Percentiles rank a stretch among this genome's conserved stretches.
Conservation (phyloP, 768 basidiomycete species). For the Serendipita indica region DNA sequence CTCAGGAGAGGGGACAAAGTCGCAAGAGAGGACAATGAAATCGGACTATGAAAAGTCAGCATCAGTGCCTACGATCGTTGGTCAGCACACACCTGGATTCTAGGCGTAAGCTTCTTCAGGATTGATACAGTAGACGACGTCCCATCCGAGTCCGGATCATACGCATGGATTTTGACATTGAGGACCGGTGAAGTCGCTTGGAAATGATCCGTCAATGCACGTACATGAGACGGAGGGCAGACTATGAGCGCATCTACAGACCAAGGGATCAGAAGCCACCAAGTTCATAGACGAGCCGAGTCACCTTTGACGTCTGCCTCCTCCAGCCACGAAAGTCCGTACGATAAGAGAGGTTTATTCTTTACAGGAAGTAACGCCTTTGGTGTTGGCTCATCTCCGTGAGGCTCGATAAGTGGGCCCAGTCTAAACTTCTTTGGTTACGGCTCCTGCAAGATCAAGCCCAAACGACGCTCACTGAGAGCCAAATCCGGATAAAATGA, state of each 20-base stretch:
- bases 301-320: slow-evolving; percentile 70
- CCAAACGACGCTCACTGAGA: slow-evolving; percentile 43
- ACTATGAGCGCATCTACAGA: slow-evolving; percentile 68
- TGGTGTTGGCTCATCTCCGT: slow-evolving; percentile 69
- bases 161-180: slow-evolving; percentile 63
- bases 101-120: slow-evolving; percentile 57
- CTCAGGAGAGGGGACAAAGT: slow-evolving; percentile 65
- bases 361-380: slow-evolving; percentile 81
- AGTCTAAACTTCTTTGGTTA: slow-evolving; percentile 33
- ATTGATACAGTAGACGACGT: slow-evolving; percentile 55
- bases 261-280: slow-evolving; percentile 8
- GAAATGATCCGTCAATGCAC: slow-evolving; percentile 68
- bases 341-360: slow-evolving; percentile 77
- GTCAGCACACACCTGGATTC: slow-evolving; percentile 36
- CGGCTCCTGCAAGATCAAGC: slow-evolving; percentile 12
- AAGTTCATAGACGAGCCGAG: slow-evolving; percentile 17
- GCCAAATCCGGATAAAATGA: slow-evolving; percentile 86
- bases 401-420: slow-evolving; percentile 53
- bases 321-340: slow-evolving; percentile 73
- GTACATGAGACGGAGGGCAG: slow-evolving; percentile 63
- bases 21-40: slow-evolving; percentile 82
- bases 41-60: slow-evolving; percentile 33
- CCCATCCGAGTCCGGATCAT: slow-evolving; percentile 51
- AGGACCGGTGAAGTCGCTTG: slow-evolving; percentile 55
- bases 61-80: background rate